These are phyloP conservation scores for Handroanthus guayacan DNA, from an alignment of 257 asterid genomes.

Conservation along the genomic window DNA sequence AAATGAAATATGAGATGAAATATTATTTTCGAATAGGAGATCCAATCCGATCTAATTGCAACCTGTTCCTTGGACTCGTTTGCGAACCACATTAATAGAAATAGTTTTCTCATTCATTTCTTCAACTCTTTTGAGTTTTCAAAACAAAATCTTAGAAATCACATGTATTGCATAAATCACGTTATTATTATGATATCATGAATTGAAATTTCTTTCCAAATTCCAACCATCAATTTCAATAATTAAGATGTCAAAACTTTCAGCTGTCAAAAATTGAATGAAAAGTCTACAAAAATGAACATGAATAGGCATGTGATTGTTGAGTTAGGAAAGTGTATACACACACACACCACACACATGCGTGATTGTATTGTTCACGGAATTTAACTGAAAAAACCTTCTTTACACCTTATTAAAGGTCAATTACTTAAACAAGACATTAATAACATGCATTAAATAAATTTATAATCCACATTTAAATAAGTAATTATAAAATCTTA, in stretches of 20 bases:
- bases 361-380: constrained; percentile 36
- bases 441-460: neutral
- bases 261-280: neutral
- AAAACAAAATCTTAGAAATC: too few species aligned
- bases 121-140: too few species aligned
- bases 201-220: too few species aligned
- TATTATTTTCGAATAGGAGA: too few species aligned
- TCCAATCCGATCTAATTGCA: too few species aligned
- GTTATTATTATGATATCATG: too few species aligned
- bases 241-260: neutral
- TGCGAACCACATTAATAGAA: too few species aligned
- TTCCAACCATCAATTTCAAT: neutral
- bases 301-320: constrained; percentile 18
- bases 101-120: too few species aligned
- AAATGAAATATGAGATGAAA: too few species aligned
- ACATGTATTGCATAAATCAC: too few species aligned
- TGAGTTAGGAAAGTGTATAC: neutral
- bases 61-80: too few species aligned
- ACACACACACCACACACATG: neutral
- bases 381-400: constrained; percentile 28
- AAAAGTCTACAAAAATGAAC: too few species aligned
- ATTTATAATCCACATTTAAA: neutral
- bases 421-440: constrained; percentile 27
- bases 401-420: constrained; percentile 23
- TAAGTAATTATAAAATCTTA: constrained; percentile 11